Evolutionary conservation across 768 basidiomycete genomes (phyloP), one percentile per base, ranked within the genome.

Genomic region (Mrakia blollopis): DNA sequence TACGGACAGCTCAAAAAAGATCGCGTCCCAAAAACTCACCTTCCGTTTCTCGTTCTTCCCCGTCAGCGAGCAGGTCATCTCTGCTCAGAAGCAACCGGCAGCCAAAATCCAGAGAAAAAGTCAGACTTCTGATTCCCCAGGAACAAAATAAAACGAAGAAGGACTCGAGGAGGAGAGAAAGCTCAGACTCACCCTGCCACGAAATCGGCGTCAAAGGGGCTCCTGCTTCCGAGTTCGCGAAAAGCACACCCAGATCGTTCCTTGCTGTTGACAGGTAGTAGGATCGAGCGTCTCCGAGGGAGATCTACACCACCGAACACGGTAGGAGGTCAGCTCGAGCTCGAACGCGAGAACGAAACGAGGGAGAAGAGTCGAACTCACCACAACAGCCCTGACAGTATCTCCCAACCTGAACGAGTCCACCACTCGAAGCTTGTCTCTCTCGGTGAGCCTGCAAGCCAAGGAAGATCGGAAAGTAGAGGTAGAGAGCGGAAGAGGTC

Each of bases 371-470:
- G 44, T 54, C 35, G 18, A 39, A 86, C 90, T 82, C 82, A 94
- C 94, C 81, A 96, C 93, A 54, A 91, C 82, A 21, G 92, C 93
- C 77, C 90, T 88, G 44, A 97, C 91, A 70, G 95, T 91, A 81
- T 97, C 94, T 21, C 94, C 93, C 0, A 92, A 92, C 35, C 94
- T 87, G 83, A 96, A 97, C 81, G 93, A 96, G 80, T 94, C 92
- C 44, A 90, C 89, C 78, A 95, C 91, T 84, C 91, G 93, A 77
- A 95, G 88, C 80, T 89, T 89, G 85, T 94, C 93, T 80, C 92
- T 94, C 81, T 94, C 93, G 1, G 93, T 94, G 18, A 91, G 91
- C 9, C 77, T 78, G 35, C 14, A 7, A 25, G n/a, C 23, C 2
- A 28, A 47, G 2, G 5, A 47, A 14, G 16, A 35, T 7, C 13